phyloP scores from a whole-genome alignment of 2,329 filamentous ascomycete genomes.

The Hypoxylon sp. region DNA sequence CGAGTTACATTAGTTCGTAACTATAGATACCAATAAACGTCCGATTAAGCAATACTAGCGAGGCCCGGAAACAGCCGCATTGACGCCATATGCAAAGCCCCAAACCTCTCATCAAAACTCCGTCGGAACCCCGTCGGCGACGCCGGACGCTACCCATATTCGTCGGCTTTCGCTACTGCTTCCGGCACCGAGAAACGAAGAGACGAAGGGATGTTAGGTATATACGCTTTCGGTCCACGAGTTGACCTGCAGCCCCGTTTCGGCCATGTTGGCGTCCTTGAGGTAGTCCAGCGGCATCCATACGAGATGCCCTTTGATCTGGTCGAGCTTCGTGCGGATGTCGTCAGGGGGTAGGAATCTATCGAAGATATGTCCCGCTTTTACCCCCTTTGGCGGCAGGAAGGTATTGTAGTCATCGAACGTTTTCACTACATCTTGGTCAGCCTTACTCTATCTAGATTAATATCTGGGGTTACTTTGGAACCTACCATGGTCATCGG shows the following conservation, averaged over 20 bases:
- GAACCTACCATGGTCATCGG: conserved; percentile 77
- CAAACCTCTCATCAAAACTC: not conserved
- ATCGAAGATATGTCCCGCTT: conserved; percentile 87
- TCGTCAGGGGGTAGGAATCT: conserved; percentile 76
- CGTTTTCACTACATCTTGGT: conserved; percentile 70
- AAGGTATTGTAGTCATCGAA: conserved; percentile 92
- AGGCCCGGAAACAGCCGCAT: not conserved
- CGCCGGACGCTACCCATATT: not conserved
- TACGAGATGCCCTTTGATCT: conserved; percentile 87
- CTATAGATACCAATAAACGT: not conserved
- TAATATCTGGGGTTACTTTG: not conserved
- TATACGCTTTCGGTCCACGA: conserved; percentile 87
- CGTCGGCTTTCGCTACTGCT: too few species aligned
- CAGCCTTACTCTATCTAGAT: conserved; percentile 1
- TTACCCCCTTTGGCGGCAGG: conserved; percentile 72
- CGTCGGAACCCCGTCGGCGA: not conserved
- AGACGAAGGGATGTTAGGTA: conserved; percentile 55
- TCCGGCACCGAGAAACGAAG: too few species aligned
- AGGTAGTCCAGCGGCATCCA: conserved; percentile 96
- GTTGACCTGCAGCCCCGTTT: conserved; percentile 87
- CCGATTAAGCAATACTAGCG: not conserved
- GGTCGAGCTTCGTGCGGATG: conserved; percentile 76
- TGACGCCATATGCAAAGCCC: not conserved
- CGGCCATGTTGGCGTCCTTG: conserved; percentile 85
- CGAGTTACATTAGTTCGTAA: not conserved